Conservation (phyloP, 176 grass and related monocot species). For the Juncus inflexus region DNA sequence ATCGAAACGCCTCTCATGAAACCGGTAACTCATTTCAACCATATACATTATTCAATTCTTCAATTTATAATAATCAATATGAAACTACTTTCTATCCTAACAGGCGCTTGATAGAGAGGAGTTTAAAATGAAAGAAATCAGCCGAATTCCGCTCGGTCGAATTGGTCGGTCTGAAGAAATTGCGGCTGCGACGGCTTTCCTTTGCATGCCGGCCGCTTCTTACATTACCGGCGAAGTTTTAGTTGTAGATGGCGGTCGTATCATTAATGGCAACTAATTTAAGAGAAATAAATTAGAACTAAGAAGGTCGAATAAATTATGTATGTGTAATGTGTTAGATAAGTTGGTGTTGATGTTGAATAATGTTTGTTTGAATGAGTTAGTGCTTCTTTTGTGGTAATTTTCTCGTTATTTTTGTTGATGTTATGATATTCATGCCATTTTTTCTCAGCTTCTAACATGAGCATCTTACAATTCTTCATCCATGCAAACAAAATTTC, state of each 20-base stretch:
- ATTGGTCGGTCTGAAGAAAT: conserved; percentile 26
- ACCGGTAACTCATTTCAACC: conserved; percentile 3
- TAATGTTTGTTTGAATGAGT: too few species aligned
- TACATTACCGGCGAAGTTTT: conserved; percentile 31
- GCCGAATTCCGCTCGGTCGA: conserved; percentile 17
- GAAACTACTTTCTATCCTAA: background rate
- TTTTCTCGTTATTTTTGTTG: too few species aligned
- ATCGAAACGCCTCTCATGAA: conserved; percentile 30
- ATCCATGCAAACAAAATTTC: too few species aligned
- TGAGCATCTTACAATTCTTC: too few species aligned
- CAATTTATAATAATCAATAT: background rate
- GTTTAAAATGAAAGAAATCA: conserved; percentile 9
- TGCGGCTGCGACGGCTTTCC: conserved; percentile 11
- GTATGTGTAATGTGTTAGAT: too few species aligned
- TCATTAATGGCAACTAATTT: conserved; percentile 10
- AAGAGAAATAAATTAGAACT: background rate
- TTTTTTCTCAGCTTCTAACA: too few species aligned
- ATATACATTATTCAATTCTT: background rate
- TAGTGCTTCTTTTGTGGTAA: too few species aligned
- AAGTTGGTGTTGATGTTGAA: too few species aligned
- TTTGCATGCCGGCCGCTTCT: conserved; percentile 29
- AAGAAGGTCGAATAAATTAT: too few species aligned
- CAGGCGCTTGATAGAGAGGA: conserved; percentile 22
- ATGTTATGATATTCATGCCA: too few species aligned
- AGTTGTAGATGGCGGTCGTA: conserved; percentile 18